A percentile compares a stretch with the other conserved stretches of the same genome.
These are phyloP conservation scores for Phialophora chinensis DNA, from an alignment of 2,329 filamentous ascomycete genomes.

Conservation along the genomic window DNA sequence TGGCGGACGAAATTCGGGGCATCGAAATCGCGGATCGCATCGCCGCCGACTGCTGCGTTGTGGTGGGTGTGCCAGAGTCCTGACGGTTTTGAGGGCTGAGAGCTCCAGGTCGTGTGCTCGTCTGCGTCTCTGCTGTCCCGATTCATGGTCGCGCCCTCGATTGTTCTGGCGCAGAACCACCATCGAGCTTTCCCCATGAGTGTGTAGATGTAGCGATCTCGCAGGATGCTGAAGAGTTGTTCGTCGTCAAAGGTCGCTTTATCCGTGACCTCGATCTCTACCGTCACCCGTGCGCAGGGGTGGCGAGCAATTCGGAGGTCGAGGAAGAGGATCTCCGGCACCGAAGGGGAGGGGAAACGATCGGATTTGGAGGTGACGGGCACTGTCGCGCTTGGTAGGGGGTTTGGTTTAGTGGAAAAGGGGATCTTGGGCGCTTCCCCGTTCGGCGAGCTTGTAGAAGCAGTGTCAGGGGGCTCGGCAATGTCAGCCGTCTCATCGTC, in stretches of 20 bases:
- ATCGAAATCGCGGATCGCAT: slow-evolving; percentile 26
- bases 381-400: background rate
- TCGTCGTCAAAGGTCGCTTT: slow-evolving; percentile 39
- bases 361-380: slow-evolving; percentile 26
- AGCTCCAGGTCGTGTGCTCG: background rate
- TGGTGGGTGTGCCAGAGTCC: background rate
- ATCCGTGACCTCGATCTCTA: slow-evolving; percentile 36
- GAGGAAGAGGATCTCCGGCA: slow-evolving; percentile 37
- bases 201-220: slow-evolving; percentile 30
- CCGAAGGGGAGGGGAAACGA: slow-evolving; percentile 37
- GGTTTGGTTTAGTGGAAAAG: slow-evolving; percentile 24
- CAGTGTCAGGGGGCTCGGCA: background rate
- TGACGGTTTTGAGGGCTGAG: background rate
- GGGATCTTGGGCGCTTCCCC: slow-evolving; percentile 26
- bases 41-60: background rate
- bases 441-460: slow-evolving; percentile 2
- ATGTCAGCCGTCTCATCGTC: slow-evolving; percentile 9
- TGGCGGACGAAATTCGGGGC: slow-evolving; percentile 33
- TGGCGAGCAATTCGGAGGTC: slow-evolving; percentile 36
- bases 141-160: slow-evolving; percentile 33
- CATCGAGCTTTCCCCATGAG: slow-evolving; percentile 32
- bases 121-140: background rate
- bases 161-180: slow-evolving; percentile 30
- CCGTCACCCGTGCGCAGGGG: slow-evolving; percentile 23
- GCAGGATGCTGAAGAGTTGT: slow-evolving; percentile 37